Base-by-base conservation (phyloP, 2,329 filamentous ascomycete species). In the Exophiala alcalophila region DNA sequence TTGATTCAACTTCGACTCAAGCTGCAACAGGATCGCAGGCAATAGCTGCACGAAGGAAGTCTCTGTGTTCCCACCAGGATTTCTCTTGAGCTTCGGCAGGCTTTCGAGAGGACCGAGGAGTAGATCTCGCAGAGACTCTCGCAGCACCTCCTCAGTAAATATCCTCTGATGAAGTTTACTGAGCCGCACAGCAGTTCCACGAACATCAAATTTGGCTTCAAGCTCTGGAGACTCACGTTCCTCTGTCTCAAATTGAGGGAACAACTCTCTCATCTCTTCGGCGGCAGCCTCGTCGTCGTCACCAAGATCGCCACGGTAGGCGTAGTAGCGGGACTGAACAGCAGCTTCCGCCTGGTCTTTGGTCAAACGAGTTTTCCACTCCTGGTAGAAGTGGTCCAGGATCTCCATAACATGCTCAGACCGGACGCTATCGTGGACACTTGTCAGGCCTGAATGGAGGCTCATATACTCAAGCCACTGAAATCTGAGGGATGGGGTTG, bases 321-420 rank as follows among this genome's bases (percentile, higher is more conserved):
- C 83, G 64, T 94, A 98, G 26, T 94, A 65, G 50, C 85, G 89
- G 4, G 78, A 80, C 49, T 84, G 86, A 19, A 78, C 76, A 12
- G 85, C 83, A 54, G 85, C 81, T 32, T 85, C 78, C 56, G 82
- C 80, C 56, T 87, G 84, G 52, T 96, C 90, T 14, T 80, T 72
- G 39, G 83, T 77, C 2, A 95, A 76, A 59, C 84, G 83, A 36
- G 78, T 76, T 54, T 80, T 86, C 90, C 91, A 98, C 36, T 89
- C 76, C 11, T 80, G 68, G 58, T 90, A 94, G 57, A 94, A 83
- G 11, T 70, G 71, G 38, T 85, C 78, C 48, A 96, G 80, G 18
- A 49, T 29, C 5, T 20, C 21, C 2, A 54, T 21, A 7, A 55
- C 34, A 6, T 31, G 27, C 15, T 41, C n/a, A 11, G 40, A 11